Evolutionary conservation across 106 monocot species (phyloP).

Genomic region (Iris macrosiphon): DNA sequence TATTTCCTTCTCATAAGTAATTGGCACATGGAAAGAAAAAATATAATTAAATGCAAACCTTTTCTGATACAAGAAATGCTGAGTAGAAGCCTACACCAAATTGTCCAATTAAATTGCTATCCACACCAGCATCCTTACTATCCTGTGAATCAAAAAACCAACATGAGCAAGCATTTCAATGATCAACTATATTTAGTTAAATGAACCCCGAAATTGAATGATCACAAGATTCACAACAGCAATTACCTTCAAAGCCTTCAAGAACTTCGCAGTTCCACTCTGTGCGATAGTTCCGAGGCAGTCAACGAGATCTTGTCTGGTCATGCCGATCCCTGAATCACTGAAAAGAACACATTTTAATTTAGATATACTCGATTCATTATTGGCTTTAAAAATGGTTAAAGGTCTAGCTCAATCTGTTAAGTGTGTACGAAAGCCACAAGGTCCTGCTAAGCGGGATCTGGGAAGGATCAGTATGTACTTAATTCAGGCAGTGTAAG

Average conservation of each 20-base stretch:
- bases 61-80: conserved; percentile 89
- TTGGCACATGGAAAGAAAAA: not conserved
- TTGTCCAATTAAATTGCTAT: conserved; percentile 91
- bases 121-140: conserved; percentile 77
- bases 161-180: not conserved
- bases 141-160: conserved; percentile 41
- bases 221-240: too few species aligned
- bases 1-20: not conserved
- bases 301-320: conserved; percentile 80
- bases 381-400: not conserved
- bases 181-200: too few species aligned
- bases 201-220: too few species aligned
- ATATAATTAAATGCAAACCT: conserved; percentile 25
- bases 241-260: conserved; percentile 81
- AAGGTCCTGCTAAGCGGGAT: too few species aligned
- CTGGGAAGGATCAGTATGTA: too few species aligned
- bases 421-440: too few species aligned
- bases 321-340: conserved; percentile 98
- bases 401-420: too few species aligned
- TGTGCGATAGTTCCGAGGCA: conserved; percentile 97
- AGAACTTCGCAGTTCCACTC: conserved; percentile 97
- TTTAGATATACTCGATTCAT: not conserved
- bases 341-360: conserved; percentile 29
- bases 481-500: too few species aligned
- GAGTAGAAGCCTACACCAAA: conserved; percentile 99